Conservation (phyloP, 371 early-diverging fungal genomes). For the Lichtheimia hyalospora region DNA sequence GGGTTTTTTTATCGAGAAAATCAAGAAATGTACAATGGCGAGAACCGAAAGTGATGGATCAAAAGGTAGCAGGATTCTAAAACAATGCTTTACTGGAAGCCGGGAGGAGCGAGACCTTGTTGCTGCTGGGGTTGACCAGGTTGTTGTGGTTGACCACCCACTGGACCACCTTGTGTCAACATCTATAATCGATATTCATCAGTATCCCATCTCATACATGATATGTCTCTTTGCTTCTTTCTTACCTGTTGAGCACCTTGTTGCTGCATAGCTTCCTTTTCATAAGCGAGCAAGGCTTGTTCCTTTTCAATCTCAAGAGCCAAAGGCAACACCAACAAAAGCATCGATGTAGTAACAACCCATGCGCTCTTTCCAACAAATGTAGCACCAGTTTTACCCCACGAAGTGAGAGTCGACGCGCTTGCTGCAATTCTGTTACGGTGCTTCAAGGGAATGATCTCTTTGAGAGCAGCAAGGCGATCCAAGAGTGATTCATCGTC, state of each 20-base stretch:
- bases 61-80: too few species aligned
- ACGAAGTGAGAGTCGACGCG: slow-evolving; percentile 50
- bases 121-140: slow-evolving; percentile 24
- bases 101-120: slow-evolving; percentile 10
- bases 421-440: slow-evolving; percentile 58
- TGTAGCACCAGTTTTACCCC: slow-evolving; percentile 57
- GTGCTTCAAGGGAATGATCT: slow-evolving; percentile 71
- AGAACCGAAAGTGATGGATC: too few species aligned
- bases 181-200: slow-evolving; percentile 19
- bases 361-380: slow-evolving; percentile 77
- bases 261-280: slow-evolving; percentile 67
- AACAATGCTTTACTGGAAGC: slow-evolving; percentile 4
- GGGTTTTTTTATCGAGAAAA: too few species aligned
- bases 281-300: slow-evolving; percentile 76
- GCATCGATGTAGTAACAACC: slow-evolving; percentile 79
- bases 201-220: neutral
- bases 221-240: neutral
- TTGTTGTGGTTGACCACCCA: slow-evolving; percentile 24
- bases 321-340: slow-evolving; percentile 74
- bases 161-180: slow-evolving; percentile 24
- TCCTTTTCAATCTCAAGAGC: slow-evolving; percentile 77
- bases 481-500: slow-evolving; percentile 69
- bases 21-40: too few species aligned
- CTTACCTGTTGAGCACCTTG: slow-evolving; percentile 59
- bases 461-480: slow-evolving; percentile 72